A percentile compares a stretch with the other conserved stretches of the same genome.
Conservation (phyloP, 2,329 filamentous ascomycete genomes). For the Diplodia corticola region DNA sequence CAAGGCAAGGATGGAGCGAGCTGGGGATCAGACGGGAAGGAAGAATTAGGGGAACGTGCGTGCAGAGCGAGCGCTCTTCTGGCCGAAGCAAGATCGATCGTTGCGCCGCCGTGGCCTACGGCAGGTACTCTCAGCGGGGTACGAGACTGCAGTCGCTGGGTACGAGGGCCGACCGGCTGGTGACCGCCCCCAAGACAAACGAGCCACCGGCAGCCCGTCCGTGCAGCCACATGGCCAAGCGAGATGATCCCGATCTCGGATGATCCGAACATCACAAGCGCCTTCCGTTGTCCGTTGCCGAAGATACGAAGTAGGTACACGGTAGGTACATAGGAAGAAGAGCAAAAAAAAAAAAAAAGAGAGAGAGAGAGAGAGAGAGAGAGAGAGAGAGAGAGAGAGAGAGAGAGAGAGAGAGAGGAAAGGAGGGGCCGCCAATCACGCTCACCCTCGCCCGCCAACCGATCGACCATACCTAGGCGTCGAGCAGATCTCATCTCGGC, state of each 20-base stretch:
- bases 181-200: background rate
- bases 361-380: background rate
- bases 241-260: background rate
- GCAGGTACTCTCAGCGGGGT: too few species aligned
- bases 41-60: too few species aligned
- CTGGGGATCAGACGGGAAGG: too few species aligned
- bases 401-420: background rate
- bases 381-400: too few species aligned
- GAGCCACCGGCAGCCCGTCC: background rate
- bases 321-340: background rate
- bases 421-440: too few species aligned
- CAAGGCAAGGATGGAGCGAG: too few species aligned
- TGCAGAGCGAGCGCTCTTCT: background rate
- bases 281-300: background rate
- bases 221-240: conserved; percentile 14
- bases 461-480: background rate
- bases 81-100: background rate
- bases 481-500: background rate
- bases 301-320: too few species aligned
- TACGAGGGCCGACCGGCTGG: too few species aligned
- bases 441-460: too few species aligned
- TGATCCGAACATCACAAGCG: background rate
- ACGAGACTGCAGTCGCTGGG: too few species aligned
- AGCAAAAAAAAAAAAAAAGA: background rate
- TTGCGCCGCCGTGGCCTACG: too few species aligned